These are phyloP conservation scores for Basidioascus undulatus DNA, from an alignment of 768 basidiomycete species.

Conservation along the genomic window DNA sequence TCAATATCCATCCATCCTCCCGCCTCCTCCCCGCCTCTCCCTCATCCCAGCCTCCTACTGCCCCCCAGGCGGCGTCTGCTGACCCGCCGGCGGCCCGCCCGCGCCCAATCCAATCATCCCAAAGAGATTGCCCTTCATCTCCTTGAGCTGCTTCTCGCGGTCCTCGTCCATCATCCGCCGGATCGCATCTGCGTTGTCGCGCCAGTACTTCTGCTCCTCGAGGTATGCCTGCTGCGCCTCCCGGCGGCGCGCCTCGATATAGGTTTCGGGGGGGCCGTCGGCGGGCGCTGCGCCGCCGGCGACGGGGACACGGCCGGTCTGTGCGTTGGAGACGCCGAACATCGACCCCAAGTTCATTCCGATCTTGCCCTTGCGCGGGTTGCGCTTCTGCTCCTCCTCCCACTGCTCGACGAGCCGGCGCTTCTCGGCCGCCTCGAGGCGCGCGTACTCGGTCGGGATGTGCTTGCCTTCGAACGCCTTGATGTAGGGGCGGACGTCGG, in stretches of 20 bases:
- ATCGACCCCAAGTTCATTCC: no score
- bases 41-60: no score
- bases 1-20: no score
- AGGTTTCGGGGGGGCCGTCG: conserved; percentile 17
- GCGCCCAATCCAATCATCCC: no score
- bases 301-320: no score
- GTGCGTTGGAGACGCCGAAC: no score
- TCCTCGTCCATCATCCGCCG: conserved; percentile 31
- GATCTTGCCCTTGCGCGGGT: no score
- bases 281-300: no score
- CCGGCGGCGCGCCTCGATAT: conserved; percentile 22
- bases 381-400: conserved; percentile 24
- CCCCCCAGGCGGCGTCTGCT: no score
- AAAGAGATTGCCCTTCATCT: no score
- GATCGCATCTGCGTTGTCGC: conserved; percentile 28
- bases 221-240: conserved; percentile 30
- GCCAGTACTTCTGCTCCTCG: conserved; percentile 31
- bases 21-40: no score
- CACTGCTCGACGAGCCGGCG: conserved; percentile 55
- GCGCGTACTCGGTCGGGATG: conserved; percentile 67
- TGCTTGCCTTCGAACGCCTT: conserved; percentile 67
- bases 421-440: conserved; percentile 65
- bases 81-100: no score
- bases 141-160: conserved; percentile 25
- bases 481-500: conserved; percentile 70